Evolutionary conservation across 2,329 filamentous ascomycete genomes (phyloP), one percentile per base, ranked within the genome.

Genomic region (Tolypocladium endophyticum): DNA sequence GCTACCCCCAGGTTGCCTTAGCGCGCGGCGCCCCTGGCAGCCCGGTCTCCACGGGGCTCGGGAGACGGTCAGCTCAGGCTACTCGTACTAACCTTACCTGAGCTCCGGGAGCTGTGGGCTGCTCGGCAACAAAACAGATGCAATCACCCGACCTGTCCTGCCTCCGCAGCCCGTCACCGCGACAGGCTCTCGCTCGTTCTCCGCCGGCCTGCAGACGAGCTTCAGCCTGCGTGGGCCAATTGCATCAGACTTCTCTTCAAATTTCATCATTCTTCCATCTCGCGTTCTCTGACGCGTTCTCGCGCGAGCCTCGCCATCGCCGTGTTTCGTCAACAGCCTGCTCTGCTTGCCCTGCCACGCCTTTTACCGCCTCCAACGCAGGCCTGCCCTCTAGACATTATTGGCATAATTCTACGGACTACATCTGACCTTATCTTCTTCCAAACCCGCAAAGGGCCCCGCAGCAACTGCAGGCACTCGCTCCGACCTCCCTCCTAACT

Each of bases 341-440:
- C 25, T 36, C 20, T 39, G 39, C 28, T 33, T 20, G 39, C 36
- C 45, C 30, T 55, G 57, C 28, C 36, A 23, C 39, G 16, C 36
- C 38, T 45, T 53, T 47, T 50, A 38, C 53, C 55, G 45, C 45
- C 39, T 50, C 35, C 28, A 47, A 35, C 43, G 47, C 35, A 43
- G 30, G 57, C 45, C 55, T 36, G 30, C 30, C 30, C 8, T 33
- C 8, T 45, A 58, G 57, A 58, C 57, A 58, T 62, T 60, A 39
- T 43, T 43, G 39, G n/a, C 39, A 20, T 41, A 62, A 36, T 36
- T 36, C 58, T n/a, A n/a, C n/a, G n/a, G n/a, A n/a, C 62, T 64
- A 61, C 54, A 62, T 59, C 53, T 56, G 39, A 54, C 38, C 23
- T 45, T 36, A 45, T 50, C 47, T 36, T 47, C 56, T 56, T 45